These are phyloP conservation scores for Suillus bovinus DNA, from an alignment of 768 basidiomycete species.

Conservation along the genomic window DNA sequence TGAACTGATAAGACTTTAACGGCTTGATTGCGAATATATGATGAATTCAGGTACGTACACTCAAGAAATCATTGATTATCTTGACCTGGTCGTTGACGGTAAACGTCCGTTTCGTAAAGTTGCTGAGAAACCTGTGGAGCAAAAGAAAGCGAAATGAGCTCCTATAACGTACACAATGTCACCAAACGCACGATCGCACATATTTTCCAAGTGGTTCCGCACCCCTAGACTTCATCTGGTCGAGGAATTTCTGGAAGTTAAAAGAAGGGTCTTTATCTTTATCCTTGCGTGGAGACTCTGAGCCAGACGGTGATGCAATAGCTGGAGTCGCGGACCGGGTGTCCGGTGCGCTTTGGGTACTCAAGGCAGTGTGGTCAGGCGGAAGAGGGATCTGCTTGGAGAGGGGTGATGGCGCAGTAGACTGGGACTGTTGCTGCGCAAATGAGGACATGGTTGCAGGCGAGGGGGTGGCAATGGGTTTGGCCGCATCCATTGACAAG, in stretches of 20 bases:
- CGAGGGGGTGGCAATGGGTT: conserved; percentile 58
- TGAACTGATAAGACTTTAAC: conserved; percentile 61
- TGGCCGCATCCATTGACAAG: conserved; percentile 60
- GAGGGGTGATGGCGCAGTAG: conserved; percentile 11
- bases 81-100: conserved; percentile 93
- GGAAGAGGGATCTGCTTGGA: conserved; percentile 13
- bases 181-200: conserved; percentile 79
- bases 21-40: neutral
- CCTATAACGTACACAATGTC: conserved; percentile 3
- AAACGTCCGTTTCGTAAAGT: conserved; percentile 90
- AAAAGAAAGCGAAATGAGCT: neutral
- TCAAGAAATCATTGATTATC: conserved; percentile 91
- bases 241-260: conserved; percentile 93
- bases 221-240: conserved; percentile 86
- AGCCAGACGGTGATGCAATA: conserved; percentile 20
- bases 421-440: conserved; percentile 30
- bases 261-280: conserved; percentile 53
- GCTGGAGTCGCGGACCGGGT: conserved; percentile 28
- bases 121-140: conserved; percentile 76
- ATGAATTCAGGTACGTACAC: conserved; percentile 45
- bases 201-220: conserved; percentile 96
- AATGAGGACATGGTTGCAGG: conserved; percentile 60
- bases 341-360: conserved; percentile 17
- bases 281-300: conserved; percentile 37
- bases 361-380: conserved; percentile 1